A percentile compares a stretch with the other conserved stretches of the same genome.
Evolutionary conservation across 305 asterid species (phyloP).

Genomic region (Andrographis paniculata): DNA sequence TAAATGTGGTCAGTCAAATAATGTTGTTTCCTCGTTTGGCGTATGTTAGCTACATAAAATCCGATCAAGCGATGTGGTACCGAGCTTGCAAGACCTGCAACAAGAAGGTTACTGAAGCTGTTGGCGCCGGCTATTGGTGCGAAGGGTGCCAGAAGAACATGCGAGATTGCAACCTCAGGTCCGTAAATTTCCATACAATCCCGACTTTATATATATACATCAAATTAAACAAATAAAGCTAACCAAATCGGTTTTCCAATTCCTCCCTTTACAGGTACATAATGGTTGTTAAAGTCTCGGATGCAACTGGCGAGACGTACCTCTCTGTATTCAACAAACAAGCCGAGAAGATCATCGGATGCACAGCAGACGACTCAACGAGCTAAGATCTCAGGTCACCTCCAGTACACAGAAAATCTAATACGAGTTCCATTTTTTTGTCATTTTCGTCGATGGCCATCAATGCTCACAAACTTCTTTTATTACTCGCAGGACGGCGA

Average conservation of each 20-base stretch:
- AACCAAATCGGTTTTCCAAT: not conserved
- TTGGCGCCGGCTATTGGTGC: slow-evolving; percentile 79
- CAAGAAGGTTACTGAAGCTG: slow-evolving; percentile 77
- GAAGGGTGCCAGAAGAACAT: slow-evolving; percentile 69
- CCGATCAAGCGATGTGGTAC: slow-evolving; percentile 93
- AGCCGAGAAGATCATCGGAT: slow-evolving; percentile 71
- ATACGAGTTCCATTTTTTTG: not conserved
- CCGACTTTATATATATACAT: not conserved
- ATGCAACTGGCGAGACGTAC: slow-evolving; percentile 83
- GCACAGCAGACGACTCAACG: slow-evolving; percentile 82
- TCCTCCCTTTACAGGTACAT: slow-evolving; percentile 52
- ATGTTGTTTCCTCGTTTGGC: too few relatives aligned
- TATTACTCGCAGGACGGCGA: slow-evolving; percentile 50
- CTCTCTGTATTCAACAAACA: slow-evolving; percentile 64
- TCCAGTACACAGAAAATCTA: too few relatives aligned
- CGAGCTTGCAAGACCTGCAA: slow-evolving; percentile 84
- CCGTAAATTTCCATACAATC: slow-evolving; percentile 1
- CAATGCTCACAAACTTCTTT: too few relatives aligned
- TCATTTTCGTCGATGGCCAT: too few relatives aligned
- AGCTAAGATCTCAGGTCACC: slow-evolving; percentile 52
- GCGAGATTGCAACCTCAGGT: slow-evolving; percentile 63
- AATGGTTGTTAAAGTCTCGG: slow-evolving; percentile 60
- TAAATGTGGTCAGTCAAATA: too few relatives aligned
- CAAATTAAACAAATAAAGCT: too few relatives aligned
- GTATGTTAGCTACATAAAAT: slow-evolving; percentile 56